A percentile compares a stretch with the other conserved stretches of the same genome.
phyloP scores from a whole-genome alignment of 768 basidiomycete genomes.

The Macrolepiota albuminosa region DNA sequence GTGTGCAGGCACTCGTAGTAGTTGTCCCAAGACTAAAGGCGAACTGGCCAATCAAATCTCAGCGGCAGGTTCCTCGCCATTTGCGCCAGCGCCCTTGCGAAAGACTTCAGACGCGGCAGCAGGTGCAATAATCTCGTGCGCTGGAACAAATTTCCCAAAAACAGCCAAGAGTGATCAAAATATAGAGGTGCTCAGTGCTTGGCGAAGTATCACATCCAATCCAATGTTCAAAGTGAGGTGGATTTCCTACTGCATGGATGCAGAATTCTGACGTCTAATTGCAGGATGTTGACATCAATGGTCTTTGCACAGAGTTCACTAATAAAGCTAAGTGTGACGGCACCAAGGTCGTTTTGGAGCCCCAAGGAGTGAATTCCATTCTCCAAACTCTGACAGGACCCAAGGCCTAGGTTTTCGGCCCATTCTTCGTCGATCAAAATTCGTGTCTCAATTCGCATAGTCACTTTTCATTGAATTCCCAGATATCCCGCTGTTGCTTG shows the following conservation, averaged over 20 bases:
- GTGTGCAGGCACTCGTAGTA: not conserved
- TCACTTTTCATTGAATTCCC: not conserved
- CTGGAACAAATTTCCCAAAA: conserved; percentile 63
- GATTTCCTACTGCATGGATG: not conserved
- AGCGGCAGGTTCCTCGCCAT: conserved; percentile 56
- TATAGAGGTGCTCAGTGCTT: conserved; percentile 73
- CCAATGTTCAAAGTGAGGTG: conserved; percentile 69
- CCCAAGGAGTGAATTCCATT: conserved; percentile 44
- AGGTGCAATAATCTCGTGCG: conserved; percentile 58
- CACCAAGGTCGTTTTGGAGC: conserved; percentile 74
- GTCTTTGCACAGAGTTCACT: conserved; percentile 75
- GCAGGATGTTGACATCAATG: conserved; percentile 74
- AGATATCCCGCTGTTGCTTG: not conserved
- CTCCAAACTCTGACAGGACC: conserved; percentile 33
- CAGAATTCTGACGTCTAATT: not conserved
- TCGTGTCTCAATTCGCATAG: not conserved
- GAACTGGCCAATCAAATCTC: conserved; percentile 49
- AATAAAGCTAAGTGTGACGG: conserved; percentile 83
- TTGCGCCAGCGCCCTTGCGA: conserved; percentile 36
- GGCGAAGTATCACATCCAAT: conserved; percentile 70
- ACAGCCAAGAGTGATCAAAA: conserved; percentile 69
- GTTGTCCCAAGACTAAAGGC: conserved; percentile 53
- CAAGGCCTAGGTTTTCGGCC: conserved; percentile 13
- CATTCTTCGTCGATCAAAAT: not conserved
- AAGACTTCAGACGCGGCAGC: conserved; percentile 41